Evolutionary conservation across 2,329 filamentous ascomycete genomes (phyloP), one percentile per base, ranked within the genome.

Genomic region (Amauroascus verrucosus): DNA sequence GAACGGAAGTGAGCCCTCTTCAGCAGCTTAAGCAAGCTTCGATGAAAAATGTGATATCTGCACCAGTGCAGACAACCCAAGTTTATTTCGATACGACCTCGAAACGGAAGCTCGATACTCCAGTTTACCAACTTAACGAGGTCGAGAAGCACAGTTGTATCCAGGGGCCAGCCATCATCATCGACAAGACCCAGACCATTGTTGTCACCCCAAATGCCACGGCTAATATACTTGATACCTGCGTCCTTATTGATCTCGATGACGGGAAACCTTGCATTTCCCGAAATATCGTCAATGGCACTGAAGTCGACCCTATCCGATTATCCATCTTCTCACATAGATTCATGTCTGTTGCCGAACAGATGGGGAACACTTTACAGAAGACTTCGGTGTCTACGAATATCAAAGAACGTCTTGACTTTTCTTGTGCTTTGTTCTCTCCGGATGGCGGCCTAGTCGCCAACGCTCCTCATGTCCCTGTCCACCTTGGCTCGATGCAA

Each of bases 361-460:
- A 80, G 56, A 80, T 80, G 77, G 77, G 77, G 32, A 74, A 74
- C 4, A 78, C 77, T 0, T 64, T 80, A 14, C 77, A 80, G 49
- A 76, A 77, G 58, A 80, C 77, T 0, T 73, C 73, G 0, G 76
- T 80, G 8, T 78, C 75, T 0, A 77, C 74, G 0, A 91, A 90
- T 61, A 86, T 91, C 64, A 91, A 91, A 65, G 87, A 91, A 86
- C 80, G 86, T 3, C 76, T 91, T 1, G 87, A 93, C 63, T 93
- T 88, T 62, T 89, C 85, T 2, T 93, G 87, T 59, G 87, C 87
- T 26, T 75, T 91, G 1, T 91, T 91, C 59, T 86, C 89, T 59
- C 78, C 82, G 0, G 80, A 81, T 7, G 87, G 87, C 16, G 85
- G 84, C 0, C 73, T 91, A 1, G 86, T 91, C 1, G 72, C 72